A percentile compares a stretch with the other conserved stretches of the same genome.
Conservation (phyloP, 495 filamentous ascomycete genomes). For the Podospora pseudoanserina region DNA sequence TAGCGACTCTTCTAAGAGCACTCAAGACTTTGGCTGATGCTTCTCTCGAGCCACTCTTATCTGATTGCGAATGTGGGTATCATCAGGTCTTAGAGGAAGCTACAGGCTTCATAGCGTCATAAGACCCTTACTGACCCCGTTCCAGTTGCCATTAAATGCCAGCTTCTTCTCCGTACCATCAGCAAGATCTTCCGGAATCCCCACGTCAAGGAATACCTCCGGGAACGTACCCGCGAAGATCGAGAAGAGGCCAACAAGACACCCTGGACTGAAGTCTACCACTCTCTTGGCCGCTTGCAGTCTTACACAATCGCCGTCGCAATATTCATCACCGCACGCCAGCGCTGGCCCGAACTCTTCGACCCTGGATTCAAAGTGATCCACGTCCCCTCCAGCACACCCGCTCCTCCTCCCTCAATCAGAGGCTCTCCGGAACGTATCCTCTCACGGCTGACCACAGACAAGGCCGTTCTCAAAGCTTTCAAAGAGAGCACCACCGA, state of each 20-base stretch:
- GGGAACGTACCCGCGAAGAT: conserved; percentile 4
- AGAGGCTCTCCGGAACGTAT: too few relatives aligned
- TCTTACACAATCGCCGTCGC: conserved; percentile 23
- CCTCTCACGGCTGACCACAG: too few relatives aligned
- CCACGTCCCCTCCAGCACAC: conserved; percentile 16
- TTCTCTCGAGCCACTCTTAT: background rate
- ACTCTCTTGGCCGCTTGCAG: conserved; percentile 20
- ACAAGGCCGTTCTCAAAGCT: too few relatives aligned
- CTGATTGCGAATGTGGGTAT: conserved; percentile 9
- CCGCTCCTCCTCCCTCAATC: too few relatives aligned
- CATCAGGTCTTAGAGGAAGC: too few relatives aligned
- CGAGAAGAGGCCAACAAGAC: conserved; percentile 1
- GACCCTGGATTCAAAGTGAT: conserved; percentile 17
- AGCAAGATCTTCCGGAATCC: background rate
- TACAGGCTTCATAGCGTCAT: too few relatives aligned
- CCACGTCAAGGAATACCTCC: conserved; percentile 13
- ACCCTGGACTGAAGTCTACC: conserved; percentile 20
- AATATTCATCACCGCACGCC: conserved; percentile 11
- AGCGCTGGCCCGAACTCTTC: conserved; percentile 22
- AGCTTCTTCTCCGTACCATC: conserved; percentile 12
- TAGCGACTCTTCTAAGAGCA: background rate
- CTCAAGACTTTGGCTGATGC: too few relatives aligned
- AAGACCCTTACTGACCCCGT: too few relatives aligned
- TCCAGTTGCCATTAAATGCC: conserved; percentile 7
- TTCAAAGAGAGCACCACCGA: too few relatives aligned